A percentile compares a stretch with the other conserved stretches of the same genome.
phyloP scores from a whole-genome alignment of 192 early-diverging fungal species.

The Bifiguratus adelaidae region DNA sequence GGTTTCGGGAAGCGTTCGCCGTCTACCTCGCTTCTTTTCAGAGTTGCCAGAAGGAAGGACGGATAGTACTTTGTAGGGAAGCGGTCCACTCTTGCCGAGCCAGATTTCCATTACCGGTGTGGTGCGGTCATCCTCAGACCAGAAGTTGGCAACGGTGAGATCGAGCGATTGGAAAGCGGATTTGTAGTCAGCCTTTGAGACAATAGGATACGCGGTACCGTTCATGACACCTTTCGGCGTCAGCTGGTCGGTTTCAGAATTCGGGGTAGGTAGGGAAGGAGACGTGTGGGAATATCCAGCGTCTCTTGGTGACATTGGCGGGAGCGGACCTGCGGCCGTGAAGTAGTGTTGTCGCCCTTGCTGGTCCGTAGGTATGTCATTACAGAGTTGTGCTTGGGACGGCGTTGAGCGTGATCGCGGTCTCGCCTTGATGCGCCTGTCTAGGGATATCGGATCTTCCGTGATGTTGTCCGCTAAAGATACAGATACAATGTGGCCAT shows the following conservation, averaged over 20 bases:
- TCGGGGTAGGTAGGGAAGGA: conserved; percentile 15
- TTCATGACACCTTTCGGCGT: too few relatives aligned
- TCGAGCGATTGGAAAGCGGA: conserved; percentile 24
- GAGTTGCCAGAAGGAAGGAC: background rate
- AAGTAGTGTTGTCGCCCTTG: too few relatives aligned
- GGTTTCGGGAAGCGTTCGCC: too few relatives aligned
- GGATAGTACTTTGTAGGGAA: background rate
- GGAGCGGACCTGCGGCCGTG: too few relatives aligned
- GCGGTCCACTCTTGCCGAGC: conserved; percentile 33
- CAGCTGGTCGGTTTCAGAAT: background rate
- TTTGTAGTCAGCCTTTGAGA: conserved; percentile 27
- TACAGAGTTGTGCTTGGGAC: too few relatives aligned
- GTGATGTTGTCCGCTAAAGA: too few relatives aligned
- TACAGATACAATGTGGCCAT: too few relatives aligned
- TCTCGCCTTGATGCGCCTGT: too few relatives aligned
- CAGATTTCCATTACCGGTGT: conserved; percentile 27
- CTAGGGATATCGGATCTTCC: too few relatives aligned
- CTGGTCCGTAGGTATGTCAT: too few relatives aligned
- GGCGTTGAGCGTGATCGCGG: too few relatives aligned
- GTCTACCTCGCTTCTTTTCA: too few relatives aligned
- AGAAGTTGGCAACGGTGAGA: conserved; percentile 26
- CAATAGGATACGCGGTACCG: conserved; percentile 21
- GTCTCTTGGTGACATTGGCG: background rate
- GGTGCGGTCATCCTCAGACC: conserved; percentile 8
- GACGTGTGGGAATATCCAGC: conserved; percentile 7